Conservation (phyloP, 768 basidiomycete species). For the Lactarius quietus region DNA sequence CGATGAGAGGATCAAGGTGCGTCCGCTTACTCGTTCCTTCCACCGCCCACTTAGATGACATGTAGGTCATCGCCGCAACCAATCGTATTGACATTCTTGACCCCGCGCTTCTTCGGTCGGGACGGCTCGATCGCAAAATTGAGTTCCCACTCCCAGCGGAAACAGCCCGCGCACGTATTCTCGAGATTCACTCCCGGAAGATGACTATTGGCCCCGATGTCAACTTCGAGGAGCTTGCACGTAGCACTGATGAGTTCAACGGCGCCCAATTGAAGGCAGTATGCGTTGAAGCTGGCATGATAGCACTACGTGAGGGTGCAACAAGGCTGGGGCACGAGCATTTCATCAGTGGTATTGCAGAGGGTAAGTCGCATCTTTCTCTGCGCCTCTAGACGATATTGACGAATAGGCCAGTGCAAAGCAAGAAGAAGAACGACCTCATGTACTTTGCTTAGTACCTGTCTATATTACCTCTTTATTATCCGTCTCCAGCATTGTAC, state of each 20-base stretch:
- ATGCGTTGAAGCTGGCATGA: slow-evolving; percentile 99
- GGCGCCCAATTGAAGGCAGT: slow-evolving; percentile 97
- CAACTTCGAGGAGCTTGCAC: slow-evolving; percentile 94
- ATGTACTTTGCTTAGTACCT: slow-evolving; percentile 80
- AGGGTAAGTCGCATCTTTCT: slow-evolving; percentile 49
- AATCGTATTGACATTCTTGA: slow-evolving; percentile 99
- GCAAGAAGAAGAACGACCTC: slow-evolving; percentile 99
- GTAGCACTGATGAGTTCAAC: slow-evolving; percentile 98
- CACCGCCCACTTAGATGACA: slow-evolving; percentile 2
- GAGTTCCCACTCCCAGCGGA: slow-evolving; percentile 98
- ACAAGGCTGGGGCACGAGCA: slow-evolving; percentile 89
- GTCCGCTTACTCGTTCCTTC: slow-evolving; percentile 22
- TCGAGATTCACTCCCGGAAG: slow-evolving; percentile 96
- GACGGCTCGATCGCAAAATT: slow-evolving; percentile 96
- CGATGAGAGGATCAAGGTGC: slow-evolving; percentile 94
- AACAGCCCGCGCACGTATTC: slow-evolving; percentile 90
- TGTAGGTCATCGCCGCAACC: slow-evolving; percentile 94
- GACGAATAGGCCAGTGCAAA: slow-evolving; percentile 67
- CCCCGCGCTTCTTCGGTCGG: slow-evolving; percentile 96
- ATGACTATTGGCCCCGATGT: slow-evolving; percentile 86
- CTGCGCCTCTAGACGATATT: slow-evolving; percentile 6
- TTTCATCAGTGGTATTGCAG: slow-evolving; percentile 88
- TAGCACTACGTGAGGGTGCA: slow-evolving; percentile 90
- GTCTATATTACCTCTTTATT: slow-evolving; percentile 15
- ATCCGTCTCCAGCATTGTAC: slow-evolving; percentile 18